A percentile compares a stretch with the other conserved stretches of the same genome.
These are phyloP conservation scores for Penicillium sp. DNA, from an alignment of 2,329 filamentous ascomycete species.

Conservation along the genomic window DNA sequence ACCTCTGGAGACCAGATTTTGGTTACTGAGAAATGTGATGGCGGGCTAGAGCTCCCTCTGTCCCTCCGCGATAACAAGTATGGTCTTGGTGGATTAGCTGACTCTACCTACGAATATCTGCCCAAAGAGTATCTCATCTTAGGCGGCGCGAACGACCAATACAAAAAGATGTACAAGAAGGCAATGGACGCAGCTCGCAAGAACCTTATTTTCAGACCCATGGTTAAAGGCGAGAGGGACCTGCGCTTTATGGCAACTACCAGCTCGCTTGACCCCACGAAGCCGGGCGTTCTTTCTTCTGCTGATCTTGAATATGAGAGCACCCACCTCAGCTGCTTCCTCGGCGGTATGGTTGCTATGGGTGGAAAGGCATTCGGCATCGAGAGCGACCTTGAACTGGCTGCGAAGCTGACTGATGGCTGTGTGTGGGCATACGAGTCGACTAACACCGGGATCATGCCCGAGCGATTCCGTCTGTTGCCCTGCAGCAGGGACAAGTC, in stretches of 20 bases:
- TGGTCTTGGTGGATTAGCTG: slow-evolving; percentile 49
- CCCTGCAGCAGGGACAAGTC: slow-evolving; percentile 50
- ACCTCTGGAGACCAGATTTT: slow-evolving; percentile 16
- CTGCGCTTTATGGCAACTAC: slow-evolving; percentile 48
- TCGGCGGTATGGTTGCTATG: slow-evolving; percentile 65
- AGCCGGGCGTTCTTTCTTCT: slow-evolving; percentile 19
- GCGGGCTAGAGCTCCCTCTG: slow-evolving; percentile 44
- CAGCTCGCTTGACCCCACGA: slow-evolving; percentile 27
- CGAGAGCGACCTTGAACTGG: slow-evolving; percentile 59
- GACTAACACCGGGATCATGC: slow-evolving; percentile 63
- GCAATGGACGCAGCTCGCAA: slow-evolving; percentile 45
- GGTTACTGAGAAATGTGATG: slow-evolving; percentile 39
- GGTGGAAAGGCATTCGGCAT: slow-evolving; percentile 61
- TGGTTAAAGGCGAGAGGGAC: slow-evolving; percentile 47
- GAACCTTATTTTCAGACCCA: slow-evolving; percentile 51
- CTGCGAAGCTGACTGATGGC: slow-evolving; percentile 60
- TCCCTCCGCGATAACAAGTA: slow-evolving; percentile 43
- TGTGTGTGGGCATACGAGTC: slow-evolving; percentile 67
- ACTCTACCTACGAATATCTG: slow-evolving; percentile 57
- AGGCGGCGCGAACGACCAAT: slow-evolving; percentile 49
- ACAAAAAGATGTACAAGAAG: slow-evolving; percentile 49
- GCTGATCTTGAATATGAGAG: slow-evolving; percentile 54
- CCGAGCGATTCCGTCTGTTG: slow-evolving; percentile 59
- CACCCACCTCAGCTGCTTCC: slow-evolving; percentile 63
- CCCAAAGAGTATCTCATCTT: slow-evolving; percentile 54